Evolutionary conservation across 1,284 basidiomycete species (phyloP), one percentile per base, ranked within the genome.

Genomic region (Coniophora puteana): DNA sequence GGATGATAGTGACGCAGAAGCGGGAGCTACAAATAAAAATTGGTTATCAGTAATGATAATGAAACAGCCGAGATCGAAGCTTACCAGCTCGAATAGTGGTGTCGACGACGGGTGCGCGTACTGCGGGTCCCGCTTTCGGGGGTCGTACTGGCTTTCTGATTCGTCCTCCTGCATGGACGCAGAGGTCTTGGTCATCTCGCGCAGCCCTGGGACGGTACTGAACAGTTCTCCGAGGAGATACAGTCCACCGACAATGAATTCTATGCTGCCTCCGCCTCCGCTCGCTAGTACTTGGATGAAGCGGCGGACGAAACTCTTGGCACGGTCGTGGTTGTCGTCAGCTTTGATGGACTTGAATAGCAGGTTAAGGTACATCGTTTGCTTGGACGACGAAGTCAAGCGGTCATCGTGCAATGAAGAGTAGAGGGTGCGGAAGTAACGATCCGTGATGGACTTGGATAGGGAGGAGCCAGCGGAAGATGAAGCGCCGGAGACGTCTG

Each of bases 291-390:
- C 72, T 66, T 99, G 95, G 21, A 94, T 72, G 36, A 97, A 82
- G 39, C 96, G 72, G 59, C 91, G 83, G 30, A 97, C 78, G 44
- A 98, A 83, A 0, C 93, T 91, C 62, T 83, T 83, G 8, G 89
- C 77, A 14, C 93, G 75, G 44, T 77, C 77, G 0, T 63, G 50
- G 39, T 80, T 80, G 10, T 62, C 62, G 56, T 97, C 95, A 3
- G 74, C 74, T 63, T 96, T 96, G 52, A 98, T 67, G 13, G 91
- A 85, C 59, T 93, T 95, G 78, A 96, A 95, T 16, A 98, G 65
- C 16, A 99, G 68, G 61, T 99, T 99, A 50, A 99, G 78, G 63
- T 97, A 99, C 85, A 99, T 91, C 7, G 94, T 92, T 62, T 98
- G 93, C 61, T 99, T 98, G 22, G 88, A 90, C 13, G 93, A 93